These are phyloP conservation scores for maize (Zea mays) DNA, from an alignment of 176 grass and related monocot species.

Conservation along the genomic window DNA sequence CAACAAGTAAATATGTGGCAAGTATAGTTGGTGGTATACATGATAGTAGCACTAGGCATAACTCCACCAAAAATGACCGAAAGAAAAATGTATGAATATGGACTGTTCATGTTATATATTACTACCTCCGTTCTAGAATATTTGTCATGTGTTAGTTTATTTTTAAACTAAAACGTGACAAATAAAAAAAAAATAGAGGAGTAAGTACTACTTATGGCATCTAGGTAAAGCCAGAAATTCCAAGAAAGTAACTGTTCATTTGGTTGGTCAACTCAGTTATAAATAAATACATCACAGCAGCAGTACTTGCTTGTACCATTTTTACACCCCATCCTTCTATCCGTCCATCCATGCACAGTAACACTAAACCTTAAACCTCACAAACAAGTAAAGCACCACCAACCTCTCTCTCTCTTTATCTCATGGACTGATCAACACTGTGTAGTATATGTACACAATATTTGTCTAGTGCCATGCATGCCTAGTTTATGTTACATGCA, in stretches of 20 bases:
- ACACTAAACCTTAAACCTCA: constrained; percentile 44
- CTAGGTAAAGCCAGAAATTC: neutral
- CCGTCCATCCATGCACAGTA: neutral
- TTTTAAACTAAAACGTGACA: too few species aligned
- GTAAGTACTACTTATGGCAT: neutral
- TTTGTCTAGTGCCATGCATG: constrained; percentile 44
- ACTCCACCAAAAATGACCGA: neutral
- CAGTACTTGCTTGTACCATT: constrained; percentile 22
- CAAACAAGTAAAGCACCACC: constrained; percentile 28
- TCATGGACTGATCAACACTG: constrained; percentile 20
- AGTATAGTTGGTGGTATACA: constrained; percentile 11
- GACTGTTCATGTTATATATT: neutral
- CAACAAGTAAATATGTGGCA: neutral
- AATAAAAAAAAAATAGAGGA: too few species aligned
- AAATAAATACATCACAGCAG: neutral
- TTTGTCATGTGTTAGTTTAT: too few species aligned
- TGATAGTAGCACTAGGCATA: neutral
- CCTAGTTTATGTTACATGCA: constrained; percentile 47
- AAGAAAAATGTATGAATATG: neutral
- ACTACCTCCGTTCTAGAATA: too few species aligned
- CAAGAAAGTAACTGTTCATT: neutral
- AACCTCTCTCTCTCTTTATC: neutral
- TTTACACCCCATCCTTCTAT: neutral
- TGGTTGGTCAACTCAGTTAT: constrained; percentile 7
- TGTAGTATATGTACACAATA: constrained; percentile 35